Percentiles rank a stretch among this genome's conserved stretches.
These are phyloP conservation scores for Saccharomyces uvarum DNA, from an alignment of 1,139 yeast genomes.

Conservation along the genomic window DNA sequence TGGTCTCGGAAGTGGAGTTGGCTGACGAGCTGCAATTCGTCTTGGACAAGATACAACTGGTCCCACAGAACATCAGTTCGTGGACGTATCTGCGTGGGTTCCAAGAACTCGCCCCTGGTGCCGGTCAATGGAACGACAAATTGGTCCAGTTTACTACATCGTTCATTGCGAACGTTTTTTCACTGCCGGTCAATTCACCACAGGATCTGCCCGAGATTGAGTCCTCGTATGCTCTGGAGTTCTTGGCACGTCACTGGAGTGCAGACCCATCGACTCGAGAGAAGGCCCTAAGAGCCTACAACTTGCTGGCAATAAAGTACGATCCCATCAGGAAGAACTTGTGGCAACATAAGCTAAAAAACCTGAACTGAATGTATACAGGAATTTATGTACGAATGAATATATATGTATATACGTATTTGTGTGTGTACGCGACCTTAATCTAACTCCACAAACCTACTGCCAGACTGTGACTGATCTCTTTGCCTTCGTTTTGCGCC, in stretches of 20 bases:
- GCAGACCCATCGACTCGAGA: slow-evolving; percentile 26
- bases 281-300: slow-evolving; percentile 40
- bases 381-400: neutral
- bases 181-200: slow-evolving; percentile 13
- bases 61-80: slow-evolving; percentile 80
- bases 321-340: slow-evolving; percentile 65
- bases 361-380: slow-evolving; percentile 3
- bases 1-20: slow-evolving; percentile 15
- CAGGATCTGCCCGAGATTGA: slow-evolving; percentile 32
- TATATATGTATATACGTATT: neutral
- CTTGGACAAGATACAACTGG: slow-evolving; percentile 39
- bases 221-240: slow-evolving; percentile 61
- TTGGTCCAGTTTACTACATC: slow-evolving; percentile 41
- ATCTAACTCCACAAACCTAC: slow-evolving; percentile 3
- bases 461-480: neutral
- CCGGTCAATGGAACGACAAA: slow-evolving; percentile 20
- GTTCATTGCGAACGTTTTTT: slow-evolving; percentile 34
- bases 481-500: neutral
- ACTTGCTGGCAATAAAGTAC: slow-evolving; percentile 42
- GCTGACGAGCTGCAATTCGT: slow-evolving; percentile 42
- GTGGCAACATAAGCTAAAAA: slow-evolving; percentile 41
- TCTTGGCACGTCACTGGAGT: slow-evolving; percentile 47
- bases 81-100: slow-evolving; percentile 80
- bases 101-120: slow-evolving; percentile 32
- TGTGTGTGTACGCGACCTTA: neutral